These are phyloP conservation scores for Petunia secreta DNA, from an alignment of 257 asterid genomes.

Conservation along the genomic window DNA sequence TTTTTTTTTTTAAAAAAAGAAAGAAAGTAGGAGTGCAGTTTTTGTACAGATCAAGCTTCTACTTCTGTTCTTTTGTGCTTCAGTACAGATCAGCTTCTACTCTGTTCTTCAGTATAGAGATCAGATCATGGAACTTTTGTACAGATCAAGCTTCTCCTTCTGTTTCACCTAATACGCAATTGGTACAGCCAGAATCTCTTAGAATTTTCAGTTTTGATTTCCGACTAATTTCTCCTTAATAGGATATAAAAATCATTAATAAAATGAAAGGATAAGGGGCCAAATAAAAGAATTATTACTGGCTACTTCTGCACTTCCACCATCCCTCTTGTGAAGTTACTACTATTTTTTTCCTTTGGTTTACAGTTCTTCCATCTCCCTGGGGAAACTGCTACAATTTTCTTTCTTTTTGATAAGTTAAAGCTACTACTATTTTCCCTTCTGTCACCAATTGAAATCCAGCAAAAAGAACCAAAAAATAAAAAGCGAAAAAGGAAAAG, in stretches of 20 bases:
- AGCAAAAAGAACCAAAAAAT: not conserved
- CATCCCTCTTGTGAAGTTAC: not conserved
- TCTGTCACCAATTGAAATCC: not conserved
- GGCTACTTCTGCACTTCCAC: not conserved
- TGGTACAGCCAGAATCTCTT: not conserved
- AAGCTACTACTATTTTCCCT: not conserved
- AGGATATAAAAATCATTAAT: not conserved
- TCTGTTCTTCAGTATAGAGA: no score
- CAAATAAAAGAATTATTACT: not conserved
- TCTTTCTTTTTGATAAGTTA: not conserved
- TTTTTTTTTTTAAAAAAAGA: no score
- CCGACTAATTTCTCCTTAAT: not conserved
- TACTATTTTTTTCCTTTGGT: constrained; percentile 7
- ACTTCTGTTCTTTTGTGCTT: no score
- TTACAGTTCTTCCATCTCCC: not conserved
- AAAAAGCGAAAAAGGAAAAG: not conserved
- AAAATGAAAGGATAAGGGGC: not conserved
- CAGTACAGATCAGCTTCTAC: no score
- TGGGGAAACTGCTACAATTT: not conserved
- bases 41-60: no score
- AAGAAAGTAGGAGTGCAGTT: no score
- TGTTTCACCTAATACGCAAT: not conserved
- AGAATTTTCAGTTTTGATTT: not conserved
- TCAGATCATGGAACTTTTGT: no score
- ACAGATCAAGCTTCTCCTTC: no score